phyloP scores from a whole-genome alignment of 2,329 filamentous ascomycete species.

The Saccharata proteae region DNA sequence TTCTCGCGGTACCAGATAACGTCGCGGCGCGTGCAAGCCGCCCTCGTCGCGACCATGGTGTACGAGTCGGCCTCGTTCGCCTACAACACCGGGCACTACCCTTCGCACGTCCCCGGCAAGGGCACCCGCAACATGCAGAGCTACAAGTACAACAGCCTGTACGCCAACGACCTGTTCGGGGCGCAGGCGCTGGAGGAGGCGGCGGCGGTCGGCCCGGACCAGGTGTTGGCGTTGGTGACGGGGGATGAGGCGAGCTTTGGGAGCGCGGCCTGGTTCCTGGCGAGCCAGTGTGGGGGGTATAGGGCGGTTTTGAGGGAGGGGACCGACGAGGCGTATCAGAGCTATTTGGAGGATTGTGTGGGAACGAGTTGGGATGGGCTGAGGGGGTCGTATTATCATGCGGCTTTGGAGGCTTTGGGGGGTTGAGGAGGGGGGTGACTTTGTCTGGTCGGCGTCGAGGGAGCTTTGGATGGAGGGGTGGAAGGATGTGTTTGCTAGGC shows the following conservation, averaged over 20 bases:
- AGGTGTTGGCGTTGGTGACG: constrained; percentile 40
- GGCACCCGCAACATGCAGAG: constrained; percentile 60
- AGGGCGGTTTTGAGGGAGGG: too few relatives aligned
- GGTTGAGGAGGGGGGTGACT: too few relatives aligned
- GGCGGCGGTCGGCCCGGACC: constrained; percentile 23
- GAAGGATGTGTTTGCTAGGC: too few relatives aligned
- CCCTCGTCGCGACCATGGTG: constrained; percentile 56
- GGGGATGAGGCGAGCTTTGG: constrained; percentile 42
- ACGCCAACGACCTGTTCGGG: constrained; percentile 37
- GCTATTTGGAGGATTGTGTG: too few relatives aligned
- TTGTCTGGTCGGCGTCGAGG: too few relatives aligned
- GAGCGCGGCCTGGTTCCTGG: constrained; percentile 50
- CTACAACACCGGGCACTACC: constrained; percentile 57
- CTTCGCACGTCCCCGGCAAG: constrained; percentile 47
- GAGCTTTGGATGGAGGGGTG: too few relatives aligned
- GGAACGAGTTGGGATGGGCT: too few relatives aligned
- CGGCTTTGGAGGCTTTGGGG: too few relatives aligned
- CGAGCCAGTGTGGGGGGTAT: constrained; percentile 40
- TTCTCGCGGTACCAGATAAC: constrained; percentile 48
- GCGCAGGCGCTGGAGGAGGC: constrained; percentile 19
- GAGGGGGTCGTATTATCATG: too few relatives aligned
- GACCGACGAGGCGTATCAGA: constrained; percentile 15
- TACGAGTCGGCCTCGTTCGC: constrained; percentile 59
- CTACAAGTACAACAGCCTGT: constrained; percentile 41
- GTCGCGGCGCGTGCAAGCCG: constrained; percentile 50